phyloP scores from a whole-genome alignment of 208 protist species.

The Leishmania martiniquensis region DNA sequence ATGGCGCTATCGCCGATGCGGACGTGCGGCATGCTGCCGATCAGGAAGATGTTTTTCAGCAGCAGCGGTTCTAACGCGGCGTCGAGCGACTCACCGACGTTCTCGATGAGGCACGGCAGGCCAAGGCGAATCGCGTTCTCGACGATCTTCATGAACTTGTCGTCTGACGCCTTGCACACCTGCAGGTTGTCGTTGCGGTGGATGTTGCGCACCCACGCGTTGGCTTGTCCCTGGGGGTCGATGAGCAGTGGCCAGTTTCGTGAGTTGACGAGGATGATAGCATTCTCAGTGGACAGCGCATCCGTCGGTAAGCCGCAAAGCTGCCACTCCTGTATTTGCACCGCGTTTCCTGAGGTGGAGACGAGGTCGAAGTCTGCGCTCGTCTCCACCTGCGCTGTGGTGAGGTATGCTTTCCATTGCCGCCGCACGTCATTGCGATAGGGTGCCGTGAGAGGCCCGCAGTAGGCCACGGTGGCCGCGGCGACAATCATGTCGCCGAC shows the following conservation, averaged over 20 bases:
- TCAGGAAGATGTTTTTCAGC: constrained; percentile 94
- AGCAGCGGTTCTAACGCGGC: constrained; percentile 97
- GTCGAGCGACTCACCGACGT: constrained; percentile 95
- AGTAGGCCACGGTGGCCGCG: constrained; percentile 96
- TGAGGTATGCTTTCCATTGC: constrained; percentile 86
- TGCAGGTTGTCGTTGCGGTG: constrained; percentile 94
- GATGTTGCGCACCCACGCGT: constrained; percentile 97
- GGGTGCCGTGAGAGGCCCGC: constrained; percentile 94
- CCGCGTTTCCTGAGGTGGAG: constrained; percentile 93
- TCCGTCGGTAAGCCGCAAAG: constrained; percentile 96
- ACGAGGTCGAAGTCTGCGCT: constrained; percentile 85
- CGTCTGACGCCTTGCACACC: constrained; percentile 96
- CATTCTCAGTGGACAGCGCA: constrained; percentile 97
- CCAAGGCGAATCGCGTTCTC: constrained; percentile 97
- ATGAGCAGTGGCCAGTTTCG: constrained; percentile 98
- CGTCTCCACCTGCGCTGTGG: constrained; percentile 43
- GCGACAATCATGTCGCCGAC: constrained; percentile 97
- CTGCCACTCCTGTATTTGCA: constrained; percentile 96
- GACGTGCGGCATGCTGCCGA: constrained; percentile 94
- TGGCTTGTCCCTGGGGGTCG: constrained; percentile 98
- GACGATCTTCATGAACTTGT: constrained; percentile 95
- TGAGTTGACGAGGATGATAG: constrained; percentile 95
- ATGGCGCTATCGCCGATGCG: constrained; percentile 97
- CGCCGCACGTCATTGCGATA: constrained; percentile 91
- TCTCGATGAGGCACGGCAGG: constrained; percentile 97